Evolutionary conservation across 1,284 basidiomycete genomes (phyloP).

Genomic region (Leccinum ponderosum): DNA sequence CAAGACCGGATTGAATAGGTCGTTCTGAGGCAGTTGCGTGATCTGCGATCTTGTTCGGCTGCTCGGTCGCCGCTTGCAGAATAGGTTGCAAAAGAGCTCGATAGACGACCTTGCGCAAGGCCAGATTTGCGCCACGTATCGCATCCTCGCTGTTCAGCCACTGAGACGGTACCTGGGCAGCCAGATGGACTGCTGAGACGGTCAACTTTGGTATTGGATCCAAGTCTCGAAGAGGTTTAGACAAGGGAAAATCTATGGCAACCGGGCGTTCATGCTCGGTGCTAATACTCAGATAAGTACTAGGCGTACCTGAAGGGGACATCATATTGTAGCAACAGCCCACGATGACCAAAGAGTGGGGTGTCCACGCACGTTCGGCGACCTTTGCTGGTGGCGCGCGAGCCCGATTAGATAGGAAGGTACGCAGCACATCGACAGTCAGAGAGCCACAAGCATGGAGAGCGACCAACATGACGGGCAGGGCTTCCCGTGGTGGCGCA

Average conservation of each 20-base stretch:
- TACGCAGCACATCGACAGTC: constrained; percentile 45
- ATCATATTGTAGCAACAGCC: constrained; percentile 58
- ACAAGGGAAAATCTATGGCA: constrained; percentile 45
- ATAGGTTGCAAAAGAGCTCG: constrained; percentile 50
- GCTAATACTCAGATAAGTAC: neutral
- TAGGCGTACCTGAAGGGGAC: constrained; percentile 38
- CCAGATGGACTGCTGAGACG: constrained; percentile 55
- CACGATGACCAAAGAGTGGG: constrained; percentile 44
- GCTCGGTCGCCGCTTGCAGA: constrained; percentile 11
- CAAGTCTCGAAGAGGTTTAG: constrained; percentile 25
- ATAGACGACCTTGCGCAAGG: constrained; percentile 65
- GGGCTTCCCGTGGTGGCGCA: constrained; percentile 16
- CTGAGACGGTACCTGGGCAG: constrained; percentile 46
- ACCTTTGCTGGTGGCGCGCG: constrained; percentile 5
- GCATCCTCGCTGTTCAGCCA: constrained; percentile 37
- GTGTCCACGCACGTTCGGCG: constrained; percentile 34
- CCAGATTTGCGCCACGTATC: constrained; percentile 37
- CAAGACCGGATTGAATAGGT: constrained; percentile 25
- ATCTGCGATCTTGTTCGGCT: constrained; percentile 1
- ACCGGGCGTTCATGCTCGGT: constrained; percentile 7
- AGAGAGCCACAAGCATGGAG: constrained; percentile 60
- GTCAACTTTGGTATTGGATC: constrained; percentile 24
- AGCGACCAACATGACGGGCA: constrained; percentile 60
- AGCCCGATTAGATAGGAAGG: constrained; percentile 30
- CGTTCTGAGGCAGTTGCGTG: constrained; percentile 4